Evolutionary conservation across 345 rosid genomes (phyloP).

Genomic region (Pistacia atlantica): DNA sequence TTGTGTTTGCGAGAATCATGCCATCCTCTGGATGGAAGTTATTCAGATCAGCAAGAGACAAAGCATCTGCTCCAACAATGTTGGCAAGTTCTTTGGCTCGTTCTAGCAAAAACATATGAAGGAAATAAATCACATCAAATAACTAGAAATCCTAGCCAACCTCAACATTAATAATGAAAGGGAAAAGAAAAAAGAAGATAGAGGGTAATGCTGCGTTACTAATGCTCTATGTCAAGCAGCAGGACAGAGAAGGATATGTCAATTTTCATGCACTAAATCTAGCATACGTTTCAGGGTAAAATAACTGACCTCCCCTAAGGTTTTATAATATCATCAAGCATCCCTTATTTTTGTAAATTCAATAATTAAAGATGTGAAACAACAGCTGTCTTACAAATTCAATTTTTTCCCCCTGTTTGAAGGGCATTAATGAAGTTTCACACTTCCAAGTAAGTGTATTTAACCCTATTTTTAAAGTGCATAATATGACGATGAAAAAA

Average conservation of each 20-base stretch:
- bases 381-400: no score
- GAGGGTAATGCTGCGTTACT: no score
- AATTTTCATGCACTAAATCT: background rate
- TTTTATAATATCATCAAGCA: no score
- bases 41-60: conserved; percentile 70
- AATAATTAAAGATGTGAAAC: no score
- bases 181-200: background rate
- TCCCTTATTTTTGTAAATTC: no score
- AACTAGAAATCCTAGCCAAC: background rate
- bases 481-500: background rate
- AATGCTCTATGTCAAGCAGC: background rate
- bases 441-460: no score
- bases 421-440: no score
- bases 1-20: conserved; percentile 92
- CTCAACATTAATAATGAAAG: background rate
- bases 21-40: conserved; percentile 68
- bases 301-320: no score
- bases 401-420: no score
- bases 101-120: conserved; percentile 41
- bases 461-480: background rate
- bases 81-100: conserved; percentile 77
- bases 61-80: conserved; percentile 72
- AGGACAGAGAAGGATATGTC: background rate
- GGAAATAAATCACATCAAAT: conserved; percentile 21
- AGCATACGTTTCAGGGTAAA: no score